Conservation (phyloP, 768 basidiomycete species). For the Boletus tomentosulus region DNA sequence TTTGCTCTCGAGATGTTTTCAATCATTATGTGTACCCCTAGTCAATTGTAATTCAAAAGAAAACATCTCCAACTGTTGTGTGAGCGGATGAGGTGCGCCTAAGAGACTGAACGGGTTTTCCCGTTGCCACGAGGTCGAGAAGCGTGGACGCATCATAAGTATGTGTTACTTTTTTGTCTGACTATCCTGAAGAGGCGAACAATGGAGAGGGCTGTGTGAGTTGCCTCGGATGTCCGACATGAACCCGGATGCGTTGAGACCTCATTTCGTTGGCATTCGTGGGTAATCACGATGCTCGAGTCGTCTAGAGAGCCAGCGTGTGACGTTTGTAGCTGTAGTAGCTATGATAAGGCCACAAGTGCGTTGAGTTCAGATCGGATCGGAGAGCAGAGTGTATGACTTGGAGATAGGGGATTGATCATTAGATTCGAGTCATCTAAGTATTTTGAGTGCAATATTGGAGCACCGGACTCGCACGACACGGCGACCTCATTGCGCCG, state of each 20-base stretch:
- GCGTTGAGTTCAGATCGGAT: neutral
- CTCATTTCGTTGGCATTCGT: neutral
- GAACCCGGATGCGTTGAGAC: neutral
- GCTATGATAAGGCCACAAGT: neutral
- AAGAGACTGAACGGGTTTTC: neutral
- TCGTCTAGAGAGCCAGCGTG: no score
- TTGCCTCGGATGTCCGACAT: neutral
- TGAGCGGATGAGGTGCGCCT: neutral
- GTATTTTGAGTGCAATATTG: no score
- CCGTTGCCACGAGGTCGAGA: neutral
- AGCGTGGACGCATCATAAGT: neutral
- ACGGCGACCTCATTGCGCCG: neutral
- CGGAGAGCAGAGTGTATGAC: neutral
- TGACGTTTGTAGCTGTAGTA: neutral
- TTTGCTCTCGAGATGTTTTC: neutral
- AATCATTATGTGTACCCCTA: neutral
- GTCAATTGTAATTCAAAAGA: neutral
- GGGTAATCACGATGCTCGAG: neutral
- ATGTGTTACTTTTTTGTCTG: neutral
- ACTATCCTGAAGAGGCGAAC: conserved; percentile 8
- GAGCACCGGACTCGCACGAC: neutral
- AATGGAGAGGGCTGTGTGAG: conserved; percentile 2
- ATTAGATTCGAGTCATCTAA: no score
- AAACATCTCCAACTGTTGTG: neutral
- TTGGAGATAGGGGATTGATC: no score